Evolutionary conservation across 495 filamentous ascomycete species (phyloP), one percentile per base, ranked within the genome.

Genomic region (Penicillium paradoxum): DNA sequence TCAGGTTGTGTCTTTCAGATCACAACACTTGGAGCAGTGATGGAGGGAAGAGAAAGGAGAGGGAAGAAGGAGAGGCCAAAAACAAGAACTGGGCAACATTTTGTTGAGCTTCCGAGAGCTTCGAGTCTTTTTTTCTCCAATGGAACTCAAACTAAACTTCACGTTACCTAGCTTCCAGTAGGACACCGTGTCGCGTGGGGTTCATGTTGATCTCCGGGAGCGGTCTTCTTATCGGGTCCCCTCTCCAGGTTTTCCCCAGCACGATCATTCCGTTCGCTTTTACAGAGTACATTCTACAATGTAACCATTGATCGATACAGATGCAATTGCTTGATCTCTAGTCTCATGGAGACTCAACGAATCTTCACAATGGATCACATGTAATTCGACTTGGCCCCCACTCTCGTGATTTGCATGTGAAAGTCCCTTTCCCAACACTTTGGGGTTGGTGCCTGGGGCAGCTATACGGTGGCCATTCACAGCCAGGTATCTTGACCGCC

Each of bases 391-490:
- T 37, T 37, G 34, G 40, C 40, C 42, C 30, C 45, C 45, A 48
- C 45, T 29, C 19, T 9, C 32, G 10, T 37, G 29, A 47, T 25
- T 37, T 8, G 33, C 45, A 48, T 48, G 45, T 48, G 45, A 48
- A 37, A 27, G 44, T 8, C 18, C 32, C 44, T 48, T 47, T 48
- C 45, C 45, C 45, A 48, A 48, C 30, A 48, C 4, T 34, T 34
- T 25, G 21, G n/a, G 9, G 2, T 25, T 37, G 21, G 19, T 21
- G 45, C 42, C 27, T 45, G 13, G 32, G 42, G 42, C 42, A 6
- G 32, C n/a, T 27, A 27, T 7, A 27, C 24, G 7, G 11, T 34
- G 32, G 32, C 14, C 32, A 34, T n/a, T 27, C 29, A 32, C 10
- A 8, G 4, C 25, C 25, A 6, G 29, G 29, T 32, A 8, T 11